Evolutionary conservation across 176 grass and related monocot species (phyloP), one percentile per base, ranked within the genome.

Genomic region (Bothriochloa decipiens): DNA sequence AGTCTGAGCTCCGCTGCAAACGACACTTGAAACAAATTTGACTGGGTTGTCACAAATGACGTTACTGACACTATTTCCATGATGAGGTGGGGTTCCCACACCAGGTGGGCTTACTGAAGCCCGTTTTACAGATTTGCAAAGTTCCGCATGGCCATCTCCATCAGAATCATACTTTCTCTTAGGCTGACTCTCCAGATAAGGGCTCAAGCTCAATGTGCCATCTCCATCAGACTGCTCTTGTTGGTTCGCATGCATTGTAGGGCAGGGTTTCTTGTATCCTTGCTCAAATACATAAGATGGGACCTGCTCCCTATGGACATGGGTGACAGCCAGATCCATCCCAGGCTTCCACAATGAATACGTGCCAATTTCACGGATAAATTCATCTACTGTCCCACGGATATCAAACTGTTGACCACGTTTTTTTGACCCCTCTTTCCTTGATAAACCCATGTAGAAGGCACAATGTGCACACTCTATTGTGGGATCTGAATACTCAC

Each of bases 351-450:
- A 98, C 26, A 85, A 89, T 70, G 92, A 63, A 70, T 93, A 95
- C 91, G 91, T 89, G 84, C 90, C 92, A 6, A 98, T 94, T 83
- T 88, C 89, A 82, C 63, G 87, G 68, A 89, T 91, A 78, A 95
- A 98, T 68, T 93, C 96, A 61, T 98, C 96, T 71, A 98, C 93
- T 69, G 96, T 98, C 75, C 81, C 85, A 85, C 96, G 91, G 42
- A 98, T 98, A 90, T 98, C 96, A 89, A 98, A 98, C 33, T 92
- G 84, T 77, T 95, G 93, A 35, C 96, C 89, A 65, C 84, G 80
- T 86, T 87, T 73, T 78, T 91, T 88, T 37, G 87, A 76, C 4
- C 92, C 90, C 64, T 95, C 92, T 76, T 98, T 98, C 66, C 96
- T 89, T 83, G 90, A 88, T 87, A 98, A 88, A 6, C 96, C 96